Percentiles rank a stretch among this genome's conserved stretches.
These are phyloP conservation scores for Penicillium parvum DNA, from an alignment of 495 filamentous ascomycete genomes.

Conservation along the genomic window DNA sequence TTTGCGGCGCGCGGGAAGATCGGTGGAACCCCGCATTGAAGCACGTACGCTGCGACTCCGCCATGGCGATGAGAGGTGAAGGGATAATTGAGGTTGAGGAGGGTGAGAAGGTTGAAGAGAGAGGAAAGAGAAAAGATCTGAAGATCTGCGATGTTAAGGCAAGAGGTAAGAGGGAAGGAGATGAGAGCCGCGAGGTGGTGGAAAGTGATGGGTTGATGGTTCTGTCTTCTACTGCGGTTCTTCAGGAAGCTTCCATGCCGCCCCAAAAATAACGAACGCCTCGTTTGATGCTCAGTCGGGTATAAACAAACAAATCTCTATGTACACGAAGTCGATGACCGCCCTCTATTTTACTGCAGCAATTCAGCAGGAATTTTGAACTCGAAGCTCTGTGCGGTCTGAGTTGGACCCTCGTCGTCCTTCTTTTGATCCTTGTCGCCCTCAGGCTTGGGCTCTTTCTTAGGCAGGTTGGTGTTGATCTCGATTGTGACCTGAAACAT, in stretches of 20 bases:
- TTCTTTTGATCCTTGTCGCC: constrained; percentile 20
- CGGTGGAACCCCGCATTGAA: constrained; percentile 31
- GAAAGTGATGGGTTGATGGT: constrained; percentile 3
- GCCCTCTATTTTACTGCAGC: constrained; percentile 27
- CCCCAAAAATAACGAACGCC: constrained; percentile 4
- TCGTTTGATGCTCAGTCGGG: constrained; percentile 9
- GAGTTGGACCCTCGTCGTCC: constrained; percentile 10
- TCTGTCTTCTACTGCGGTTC: constrained; percentile 17
- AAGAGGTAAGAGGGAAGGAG: neutral
- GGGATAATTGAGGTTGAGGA: no score
- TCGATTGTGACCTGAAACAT: constrained; percentile 59
- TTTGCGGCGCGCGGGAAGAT: constrained; percentile 12
- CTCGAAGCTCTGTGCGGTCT: constrained; percentile 27
- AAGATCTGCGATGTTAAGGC: no score
- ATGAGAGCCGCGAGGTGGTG: constrained; percentile 8
- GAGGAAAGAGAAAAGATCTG: constrained; percentile 6
- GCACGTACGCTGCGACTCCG: constrained; percentile 35
- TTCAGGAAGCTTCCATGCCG: constrained; percentile 47
- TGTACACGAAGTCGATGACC: constrained; percentile 6
- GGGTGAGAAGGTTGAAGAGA: neutral
- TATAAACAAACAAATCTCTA: constrained; percentile 13
- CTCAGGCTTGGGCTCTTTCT: constrained; percentile 39
- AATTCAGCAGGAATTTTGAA: constrained; percentile 39
- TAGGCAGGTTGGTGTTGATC: constrained; percentile 57
- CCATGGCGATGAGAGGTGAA: constrained; percentile 36